Evolutionary conservation across 2,329 filamentous ascomycete species (phyloP).

Genomic region (Diaporthe nobilis): DNA sequence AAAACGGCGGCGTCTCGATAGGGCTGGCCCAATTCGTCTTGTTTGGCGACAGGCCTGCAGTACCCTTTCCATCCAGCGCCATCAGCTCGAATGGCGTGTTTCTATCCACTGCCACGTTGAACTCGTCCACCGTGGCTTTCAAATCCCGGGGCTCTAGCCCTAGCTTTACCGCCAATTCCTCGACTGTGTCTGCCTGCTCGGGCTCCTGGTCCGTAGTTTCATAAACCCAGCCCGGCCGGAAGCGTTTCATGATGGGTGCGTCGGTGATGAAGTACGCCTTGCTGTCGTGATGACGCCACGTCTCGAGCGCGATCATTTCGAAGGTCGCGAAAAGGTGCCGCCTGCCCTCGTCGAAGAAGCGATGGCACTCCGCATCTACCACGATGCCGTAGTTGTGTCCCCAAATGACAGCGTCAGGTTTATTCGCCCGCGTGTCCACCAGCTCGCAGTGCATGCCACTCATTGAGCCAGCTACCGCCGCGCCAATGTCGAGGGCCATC

Average conservation of each 20-base stretch:
- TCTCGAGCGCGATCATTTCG: constrained; percentile 45
- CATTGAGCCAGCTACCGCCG: constrained; percentile 24
- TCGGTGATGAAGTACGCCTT: constrained; percentile 31
- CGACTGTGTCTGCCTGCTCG: constrained; percentile 21
- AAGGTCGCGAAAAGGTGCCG: constrained; percentile 59
- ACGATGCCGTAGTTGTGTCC: constrained; percentile 60
- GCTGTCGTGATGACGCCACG: constrained; percentile 20
- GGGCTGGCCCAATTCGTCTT: constrained; percentile 26
- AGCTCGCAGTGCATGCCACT: constrained; percentile 33
- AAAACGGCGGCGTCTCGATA: constrained; percentile 3
- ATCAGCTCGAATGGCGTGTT: constrained; percentile 7
- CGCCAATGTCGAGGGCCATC: constrained; percentile 29
- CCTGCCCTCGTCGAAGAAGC: constrained; percentile 56
- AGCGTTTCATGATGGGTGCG: constrained; percentile 10
- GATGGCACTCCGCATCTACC: constrained; percentile 56
- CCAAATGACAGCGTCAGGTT: constrained; percentile 40
- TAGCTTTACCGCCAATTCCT: constrained; percentile 5
- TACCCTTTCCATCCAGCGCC: constrained; percentile 23
- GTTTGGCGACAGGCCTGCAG: background rate
- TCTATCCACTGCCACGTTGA: constrained; percentile 21
- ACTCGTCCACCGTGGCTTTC: constrained; percentile 11
- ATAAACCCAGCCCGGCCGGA: constrained; percentile 27
- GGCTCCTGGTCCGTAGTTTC: constrained; percentile 28
- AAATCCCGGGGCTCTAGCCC: background rate
- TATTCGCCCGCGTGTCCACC: constrained; percentile 12